Conservation (phyloP, 2,329 filamentous ascomycete genomes). For the Cladosporium velox region DNA sequence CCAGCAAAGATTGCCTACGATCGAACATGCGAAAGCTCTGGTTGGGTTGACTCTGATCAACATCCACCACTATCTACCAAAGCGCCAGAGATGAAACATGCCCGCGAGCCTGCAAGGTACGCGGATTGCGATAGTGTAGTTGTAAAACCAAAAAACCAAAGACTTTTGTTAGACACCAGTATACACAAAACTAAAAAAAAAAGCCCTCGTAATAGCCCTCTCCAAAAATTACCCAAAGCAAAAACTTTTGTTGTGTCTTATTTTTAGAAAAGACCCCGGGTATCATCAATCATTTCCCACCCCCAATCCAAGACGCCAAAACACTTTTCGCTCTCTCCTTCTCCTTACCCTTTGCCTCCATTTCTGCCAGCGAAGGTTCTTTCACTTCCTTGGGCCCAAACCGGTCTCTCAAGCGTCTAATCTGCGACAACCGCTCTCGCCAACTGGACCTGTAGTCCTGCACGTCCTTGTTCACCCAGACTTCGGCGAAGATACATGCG, state of each 20-base stretch:
- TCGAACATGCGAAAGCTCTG: no score
- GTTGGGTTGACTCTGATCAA: background rate
- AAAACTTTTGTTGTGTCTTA: slow-evolving; percentile 19
- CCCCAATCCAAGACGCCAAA: slow-evolving; percentile 22
- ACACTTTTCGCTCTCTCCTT: slow-evolving; percentile 20
- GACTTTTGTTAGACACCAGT: background rate
- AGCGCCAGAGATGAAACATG: background rate
- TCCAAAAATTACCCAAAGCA: background rate
- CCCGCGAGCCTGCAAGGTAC: background rate
- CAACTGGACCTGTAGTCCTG: slow-evolving; percentile 82
- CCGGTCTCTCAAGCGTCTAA: slow-evolving; percentile 76
- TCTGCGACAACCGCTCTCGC: slow-evolving; percentile 82
- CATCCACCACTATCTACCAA: background rate
- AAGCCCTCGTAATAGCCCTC: background rate
- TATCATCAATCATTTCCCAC: slow-evolving; percentile 23
- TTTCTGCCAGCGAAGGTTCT: background rate
- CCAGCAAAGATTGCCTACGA: no score
- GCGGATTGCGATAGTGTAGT: background rate
- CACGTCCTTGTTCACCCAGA: slow-evolving; percentile 74
- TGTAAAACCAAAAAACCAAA: background rate
- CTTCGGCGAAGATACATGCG: slow-evolving; percentile 86
- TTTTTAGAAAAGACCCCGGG: background rate
- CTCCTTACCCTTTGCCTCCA: slow-evolving; percentile 16
- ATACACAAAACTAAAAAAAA: background rate
- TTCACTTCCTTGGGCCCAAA: slow-evolving; percentile 22